Evolutionary conservation across 805 yeast genomes (phyloP).

Genomic region (Cyberlindnera euphorbiae): DNA sequence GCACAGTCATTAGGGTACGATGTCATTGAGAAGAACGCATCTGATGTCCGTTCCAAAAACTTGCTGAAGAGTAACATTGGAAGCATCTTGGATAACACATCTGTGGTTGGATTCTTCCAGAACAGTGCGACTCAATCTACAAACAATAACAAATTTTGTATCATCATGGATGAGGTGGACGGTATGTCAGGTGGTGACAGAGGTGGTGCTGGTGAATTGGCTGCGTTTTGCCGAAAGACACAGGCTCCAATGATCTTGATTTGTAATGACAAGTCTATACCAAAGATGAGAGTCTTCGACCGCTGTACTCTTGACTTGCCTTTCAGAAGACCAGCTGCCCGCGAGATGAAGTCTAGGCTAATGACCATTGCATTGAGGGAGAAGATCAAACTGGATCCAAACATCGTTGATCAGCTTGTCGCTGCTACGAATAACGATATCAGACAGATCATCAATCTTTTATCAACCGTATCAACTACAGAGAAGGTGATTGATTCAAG

Average conservation of each 20-base stretch:
- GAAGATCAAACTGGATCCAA: conserved; percentile 71
- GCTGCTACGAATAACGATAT: conserved; percentile 86
- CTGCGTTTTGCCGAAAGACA: conserved; percentile 80
- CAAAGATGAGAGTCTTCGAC: conserved; percentile 96
- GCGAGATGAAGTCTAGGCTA: conserved; percentile 74
- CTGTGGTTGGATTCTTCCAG: conserved; percentile 74
- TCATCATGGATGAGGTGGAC: conserved; percentile 98
- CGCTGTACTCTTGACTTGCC: conserved; percentile 71
- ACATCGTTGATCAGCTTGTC: conserved; percentile 77
- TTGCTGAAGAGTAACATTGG: conserved; percentile 65
- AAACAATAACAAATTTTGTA: conserved; percentile 59
- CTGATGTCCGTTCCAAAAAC: conserved; percentile 85
- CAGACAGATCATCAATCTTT: conserved; percentile 85
- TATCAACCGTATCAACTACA: conserved; percentile 80
- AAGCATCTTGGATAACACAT: conserved; percentile 71
- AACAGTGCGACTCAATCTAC: conserved; percentile 25
- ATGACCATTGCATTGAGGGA: conserved; percentile 90
- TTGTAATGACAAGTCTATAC: conserved; percentile 88
- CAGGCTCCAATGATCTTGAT: conserved; percentile 87
- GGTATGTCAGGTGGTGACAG: conserved; percentile 99
- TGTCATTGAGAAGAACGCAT: conserved; percentile 73
- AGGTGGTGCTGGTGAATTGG: conserved; percentile 96
- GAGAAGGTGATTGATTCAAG: conserved; percentile 56
- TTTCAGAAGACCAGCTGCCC: conserved; percentile 85
- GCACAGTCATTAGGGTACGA: conserved; percentile 70